Evolutionary conservation across 2,329 filamentous ascomycete species (phyloP).

Genomic region (Colletotrichum trifolii): DNA sequence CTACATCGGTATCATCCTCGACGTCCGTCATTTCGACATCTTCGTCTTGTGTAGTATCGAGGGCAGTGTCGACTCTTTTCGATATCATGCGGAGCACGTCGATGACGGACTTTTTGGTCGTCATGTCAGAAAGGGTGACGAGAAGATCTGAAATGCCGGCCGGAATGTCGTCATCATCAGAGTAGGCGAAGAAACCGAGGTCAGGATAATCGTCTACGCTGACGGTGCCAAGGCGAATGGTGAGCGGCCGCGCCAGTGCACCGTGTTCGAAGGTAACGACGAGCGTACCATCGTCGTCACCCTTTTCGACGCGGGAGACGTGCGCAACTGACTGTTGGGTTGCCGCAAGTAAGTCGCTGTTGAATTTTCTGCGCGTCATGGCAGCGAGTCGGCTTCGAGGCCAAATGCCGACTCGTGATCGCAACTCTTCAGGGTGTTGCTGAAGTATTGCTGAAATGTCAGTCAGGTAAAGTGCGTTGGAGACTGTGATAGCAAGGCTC

Average conservation of each 20-base stretch:
- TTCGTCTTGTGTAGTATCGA: constrained; percentile 48
- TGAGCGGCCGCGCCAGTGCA: constrained; percentile 42
- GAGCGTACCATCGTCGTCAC: constrained; percentile 79
- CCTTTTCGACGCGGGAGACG: constrained; percentile 66
- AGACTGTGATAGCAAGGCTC: too few relatives aligned
- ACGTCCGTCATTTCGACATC: constrained; percentile 39
- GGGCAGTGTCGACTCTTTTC: constrained; percentile 42
- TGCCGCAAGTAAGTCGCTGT: constrained; percentile 63
- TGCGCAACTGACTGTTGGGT: constrained; percentile 53
- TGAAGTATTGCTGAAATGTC: too few relatives aligned
- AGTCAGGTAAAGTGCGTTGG: too few relatives aligned
- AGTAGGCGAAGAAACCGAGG: constrained; percentile 56
- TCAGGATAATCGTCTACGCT: constrained; percentile 52
- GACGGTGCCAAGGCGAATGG: constrained; percentile 38
- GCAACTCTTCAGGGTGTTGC: too few relatives aligned
- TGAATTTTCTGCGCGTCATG: constrained; percentile 77
- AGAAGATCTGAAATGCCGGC: constrained; percentile 49
- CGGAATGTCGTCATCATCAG: constrained; percentile 50
- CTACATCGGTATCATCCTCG: constrained; percentile 44
- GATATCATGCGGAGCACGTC: constrained; percentile 44
- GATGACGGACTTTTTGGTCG: constrained; percentile 56
- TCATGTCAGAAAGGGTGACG: constrained; percentile 54
- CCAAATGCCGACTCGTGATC: not conserved
- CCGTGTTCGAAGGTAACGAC: constrained; percentile 64
- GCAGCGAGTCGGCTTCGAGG: not conserved